phyloP scores from a whole-genome alignment of 805 yeast genomes.

The Saccharomycopsis lassenensis region DNA sequence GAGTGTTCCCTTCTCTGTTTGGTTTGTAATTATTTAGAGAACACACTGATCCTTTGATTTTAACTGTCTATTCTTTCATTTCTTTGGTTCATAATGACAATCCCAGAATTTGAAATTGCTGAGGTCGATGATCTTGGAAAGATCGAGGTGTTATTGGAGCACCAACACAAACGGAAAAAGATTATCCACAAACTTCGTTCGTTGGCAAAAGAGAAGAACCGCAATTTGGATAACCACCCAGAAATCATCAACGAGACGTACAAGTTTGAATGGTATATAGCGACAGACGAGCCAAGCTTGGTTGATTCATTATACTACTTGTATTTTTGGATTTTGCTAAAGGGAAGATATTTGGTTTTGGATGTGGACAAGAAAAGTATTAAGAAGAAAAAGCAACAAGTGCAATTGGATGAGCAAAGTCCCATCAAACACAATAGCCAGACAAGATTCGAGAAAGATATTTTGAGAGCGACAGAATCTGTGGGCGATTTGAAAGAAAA shows the following conservation, averaged over 20 bases:
- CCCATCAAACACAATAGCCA: slow-evolving; percentile 16
- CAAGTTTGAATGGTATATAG: slow-evolving; percentile 16
- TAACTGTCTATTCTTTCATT: no score
- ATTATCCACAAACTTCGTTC: slow-evolving; percentile 15
- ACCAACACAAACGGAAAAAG: slow-evolving; percentile 15
- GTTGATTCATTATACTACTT: slow-evolving; percentile 15
- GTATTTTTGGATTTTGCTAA: slow-evolving; percentile 17
- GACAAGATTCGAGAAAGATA: slow-evolving; percentile 17
- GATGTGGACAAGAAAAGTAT: slow-evolving; percentile 11
- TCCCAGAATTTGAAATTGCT: no score
- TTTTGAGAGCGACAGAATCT: slow-evolving; percentile 16
- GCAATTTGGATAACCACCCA: slow-evolving; percentile 10
- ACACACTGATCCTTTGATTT: no score
- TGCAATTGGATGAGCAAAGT: not conserved
- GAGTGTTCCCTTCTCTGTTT: no score
- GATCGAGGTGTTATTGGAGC: slow-evolving; percentile 10
- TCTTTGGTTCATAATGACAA: no score
- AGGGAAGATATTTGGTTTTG: slow-evolving; percentile 15
- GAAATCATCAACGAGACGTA: slow-evolving; percentile 9
- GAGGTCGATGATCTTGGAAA: no score
- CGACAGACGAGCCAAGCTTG: slow-evolving; percentile 14
- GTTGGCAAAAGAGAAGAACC: slow-evolving; percentile 13
- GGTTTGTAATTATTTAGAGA: no score
- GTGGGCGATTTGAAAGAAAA: slow-evolving; percentile 15
- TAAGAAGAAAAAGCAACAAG: slow-evolving; percentile 7